These are phyloP conservation scores for Colletotrichum sp. DNA, from an alignment of 2,329 filamentous ascomycete species.

Conservation along the genomic window DNA sequence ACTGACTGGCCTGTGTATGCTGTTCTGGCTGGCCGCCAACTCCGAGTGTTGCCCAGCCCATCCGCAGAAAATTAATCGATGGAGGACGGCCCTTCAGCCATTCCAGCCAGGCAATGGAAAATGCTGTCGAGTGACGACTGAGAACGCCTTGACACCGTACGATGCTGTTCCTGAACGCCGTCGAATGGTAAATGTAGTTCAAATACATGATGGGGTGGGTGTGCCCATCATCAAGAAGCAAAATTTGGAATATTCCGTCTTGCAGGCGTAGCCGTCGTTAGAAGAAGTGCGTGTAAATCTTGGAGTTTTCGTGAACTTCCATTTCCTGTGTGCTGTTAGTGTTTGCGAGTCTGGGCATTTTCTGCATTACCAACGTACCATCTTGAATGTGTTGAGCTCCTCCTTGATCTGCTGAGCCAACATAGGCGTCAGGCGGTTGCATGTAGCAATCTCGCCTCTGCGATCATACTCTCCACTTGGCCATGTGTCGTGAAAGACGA, in stretches of 20 bases:
- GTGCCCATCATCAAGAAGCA: conserved; percentile 28
- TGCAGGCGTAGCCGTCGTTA: conserved; percentile 59
- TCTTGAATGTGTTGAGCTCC: conserved; percentile 99
- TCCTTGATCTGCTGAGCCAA: conserved; percentile 99
- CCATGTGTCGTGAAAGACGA: conserved; percentile 97
- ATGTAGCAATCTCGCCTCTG: conserved; percentile 93
- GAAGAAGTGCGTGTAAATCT: conserved; percentile 99
- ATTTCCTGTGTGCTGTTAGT: conserved; percentile 79
- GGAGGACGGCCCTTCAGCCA: conserved; percentile 26
- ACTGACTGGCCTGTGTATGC: conserved; percentile 7
- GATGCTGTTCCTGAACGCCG: conserved; percentile 63
- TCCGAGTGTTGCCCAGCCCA: conserved; percentile 3
- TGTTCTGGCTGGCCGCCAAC: neutral
- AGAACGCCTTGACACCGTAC: conserved; percentile 63
- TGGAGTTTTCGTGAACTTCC: conserved; percentile 98
- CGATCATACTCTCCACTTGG: conserved; percentile 95
- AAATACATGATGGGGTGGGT: conserved; percentile 52
- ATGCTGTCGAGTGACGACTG: conserved; percentile 32
- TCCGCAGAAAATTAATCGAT: conserved; percentile 31
- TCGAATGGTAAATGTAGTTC: conserved; percentile 50
- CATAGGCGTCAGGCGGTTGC: conserved; percentile 96
- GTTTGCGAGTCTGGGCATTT: neutral
- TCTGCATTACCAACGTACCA: conserved; percentile 65
- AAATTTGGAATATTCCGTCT: conserved; percentile 31
- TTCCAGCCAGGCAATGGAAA: conserved; percentile 5